phyloP scores from a whole-genome alignment of 1,139 yeast species.

The Saccharomyces hybrid region DNA sequence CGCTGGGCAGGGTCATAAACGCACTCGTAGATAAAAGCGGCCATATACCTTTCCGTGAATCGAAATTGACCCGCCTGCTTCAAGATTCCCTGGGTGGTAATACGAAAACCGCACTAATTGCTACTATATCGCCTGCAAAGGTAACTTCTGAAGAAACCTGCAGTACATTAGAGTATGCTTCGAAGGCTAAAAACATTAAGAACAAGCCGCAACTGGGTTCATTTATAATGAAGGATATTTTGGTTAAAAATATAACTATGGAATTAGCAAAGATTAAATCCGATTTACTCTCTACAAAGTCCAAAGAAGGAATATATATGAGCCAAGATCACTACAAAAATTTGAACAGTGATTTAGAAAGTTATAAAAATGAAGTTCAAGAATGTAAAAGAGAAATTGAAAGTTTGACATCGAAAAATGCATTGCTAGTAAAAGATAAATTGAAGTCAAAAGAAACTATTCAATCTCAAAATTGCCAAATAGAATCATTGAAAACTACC shows the following conservation, averaged over 20 bases:
- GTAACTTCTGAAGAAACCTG: slow-evolving; percentile 54
- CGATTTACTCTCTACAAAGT: slow-evolving; percentile 54
- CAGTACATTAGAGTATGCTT: slow-evolving; percentile 59
- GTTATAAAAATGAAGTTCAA: slow-evolving; percentile 39
- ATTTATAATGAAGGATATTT: slow-evolving; percentile 43
- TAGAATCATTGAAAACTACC: slow-evolving; percentile 29
- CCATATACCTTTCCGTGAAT: slow-evolving; percentile 60
- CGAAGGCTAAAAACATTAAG: slow-evolving; percentile 56
- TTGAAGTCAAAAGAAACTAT: slow-evolving; percentile 26
- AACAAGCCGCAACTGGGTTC: slow-evolving; percentile 51
- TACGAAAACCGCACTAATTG: slow-evolving; percentile 57
- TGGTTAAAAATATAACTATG: slow-evolving; percentile 48
- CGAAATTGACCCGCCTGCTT: slow-evolving; percentile 53
- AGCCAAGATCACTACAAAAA: slow-evolving; percentile 51
- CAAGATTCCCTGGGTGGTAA: slow-evolving; percentile 64
- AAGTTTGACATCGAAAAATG: slow-evolving; percentile 32
- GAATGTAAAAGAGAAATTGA: slow-evolving; percentile 38
- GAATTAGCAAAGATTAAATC: slow-evolving; percentile 48
- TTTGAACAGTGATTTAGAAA: slow-evolving; percentile 40
- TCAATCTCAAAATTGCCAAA: slow-evolving; percentile 28
- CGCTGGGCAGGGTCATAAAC: slow-evolving; percentile 60
- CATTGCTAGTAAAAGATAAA: slow-evolving; percentile 22
- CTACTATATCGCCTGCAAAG: slow-evolving; percentile 62
- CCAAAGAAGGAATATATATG: slow-evolving; percentile 57
- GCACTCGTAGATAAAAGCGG: slow-evolving; percentile 39